These are phyloP conservation scores for Neohortaea acidophila DNA, from an alignment of 495 filamentous ascomycete genomes.

Conservation along the genomic window DNA sequence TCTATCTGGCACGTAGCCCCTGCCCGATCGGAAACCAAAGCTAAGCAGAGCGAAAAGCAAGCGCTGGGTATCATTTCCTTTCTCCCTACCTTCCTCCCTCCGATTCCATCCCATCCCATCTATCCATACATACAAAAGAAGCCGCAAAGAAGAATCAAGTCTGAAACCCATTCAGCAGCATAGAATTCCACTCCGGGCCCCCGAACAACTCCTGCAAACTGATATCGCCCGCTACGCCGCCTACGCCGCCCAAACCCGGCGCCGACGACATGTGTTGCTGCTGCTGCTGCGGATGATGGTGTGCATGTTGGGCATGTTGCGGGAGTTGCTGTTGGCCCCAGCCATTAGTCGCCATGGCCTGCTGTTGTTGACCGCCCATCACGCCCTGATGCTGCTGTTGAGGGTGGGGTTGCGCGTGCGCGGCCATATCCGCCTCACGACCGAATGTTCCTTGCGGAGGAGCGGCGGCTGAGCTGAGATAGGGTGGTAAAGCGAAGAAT, in stretches of 20 bases:
- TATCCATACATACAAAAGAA: too few relatives aligned
- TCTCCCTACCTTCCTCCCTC: too few relatives aligned
- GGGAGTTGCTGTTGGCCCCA: constrained; percentile 6
- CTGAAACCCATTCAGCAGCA: constrained; percentile 13
- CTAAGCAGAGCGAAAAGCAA: too few relatives aligned
- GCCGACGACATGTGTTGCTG: not conserved
- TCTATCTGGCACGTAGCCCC: too few relatives aligned
- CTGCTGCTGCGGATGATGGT: not conserved
- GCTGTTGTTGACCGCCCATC: not conserved
- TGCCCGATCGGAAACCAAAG: too few relatives aligned
- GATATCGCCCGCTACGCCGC: constrained; percentile 14
- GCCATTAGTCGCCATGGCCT: too few relatives aligned
- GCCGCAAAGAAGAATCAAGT: too few relatives aligned
- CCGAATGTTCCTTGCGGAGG: constrained; percentile 1
- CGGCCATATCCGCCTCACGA: too few relatives aligned
- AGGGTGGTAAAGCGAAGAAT: constrained; percentile 39
- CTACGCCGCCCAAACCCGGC: not conserved
- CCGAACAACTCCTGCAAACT: constrained; percentile 27
- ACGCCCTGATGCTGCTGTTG: not conserved
- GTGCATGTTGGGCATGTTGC: constrained; percentile 6
- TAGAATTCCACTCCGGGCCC: constrained; percentile 19
- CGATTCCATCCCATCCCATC: too few relatives aligned
- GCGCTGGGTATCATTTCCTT: too few relatives aligned
- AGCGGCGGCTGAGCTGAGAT: constrained; percentile 32
- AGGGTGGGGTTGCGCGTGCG: not conserved